A percentile compares a stretch with the other conserved stretches of the same genome.
Evolutionary conservation across 2,329 filamentous ascomycete genomes (phyloP).

Genomic region (Hypoxylon sp.): DNA sequence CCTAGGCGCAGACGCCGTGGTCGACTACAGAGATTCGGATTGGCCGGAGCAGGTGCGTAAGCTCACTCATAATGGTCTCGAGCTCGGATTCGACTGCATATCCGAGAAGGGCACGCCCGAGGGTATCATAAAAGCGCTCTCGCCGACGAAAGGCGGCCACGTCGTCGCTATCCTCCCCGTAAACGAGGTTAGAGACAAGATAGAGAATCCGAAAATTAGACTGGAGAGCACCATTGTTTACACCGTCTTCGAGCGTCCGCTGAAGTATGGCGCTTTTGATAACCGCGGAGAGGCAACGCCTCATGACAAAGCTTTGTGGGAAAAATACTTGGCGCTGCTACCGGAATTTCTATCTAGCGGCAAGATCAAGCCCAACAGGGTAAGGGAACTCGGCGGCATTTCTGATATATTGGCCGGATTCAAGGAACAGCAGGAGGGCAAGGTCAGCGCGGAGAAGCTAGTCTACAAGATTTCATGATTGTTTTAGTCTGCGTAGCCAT

Average conservation of each 20-base stretch:
- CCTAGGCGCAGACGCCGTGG: conserved; percentile 49
- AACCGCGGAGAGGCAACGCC: conserved; percentile 52
- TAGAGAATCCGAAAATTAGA: conserved; percentile 49
- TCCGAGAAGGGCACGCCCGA: conserved; percentile 48
- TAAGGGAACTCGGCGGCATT: conserved; percentile 51
- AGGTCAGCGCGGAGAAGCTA: conserved; percentile 55
- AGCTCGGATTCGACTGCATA: conserved; percentile 53
- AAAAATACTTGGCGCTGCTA: conserved; percentile 53
- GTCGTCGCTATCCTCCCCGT: conserved; percentile 49
- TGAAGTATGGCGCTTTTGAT: conserved; percentile 48
- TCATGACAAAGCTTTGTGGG: conserved; percentile 53
- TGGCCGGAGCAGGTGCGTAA: conserved; percentile 72
- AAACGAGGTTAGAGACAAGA: conserved; percentile 37
- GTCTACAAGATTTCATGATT: conserved; percentile 52
- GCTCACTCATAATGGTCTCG: conserved; percentile 71
- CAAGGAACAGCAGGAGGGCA: conserved; percentile 50
- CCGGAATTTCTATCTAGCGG: conserved; percentile 50
- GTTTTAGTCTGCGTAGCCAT: not conserved
- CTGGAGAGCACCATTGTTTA: conserved; percentile 55
- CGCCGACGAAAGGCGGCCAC: conserved; percentile 53
- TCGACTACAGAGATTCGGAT: conserved; percentile 61
- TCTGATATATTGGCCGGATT: conserved; percentile 52
- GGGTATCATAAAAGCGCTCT: conserved; percentile 49
- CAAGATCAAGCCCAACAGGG: conserved; percentile 53
- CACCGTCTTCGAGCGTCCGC: conserved; percentile 52